Percentiles rank a stretch among this genome's conserved stretches.
Evolutionary conservation across 2,329 filamentous ascomycete species (phyloP).

Genomic region (Arthrinium phaeospermum): DNA sequence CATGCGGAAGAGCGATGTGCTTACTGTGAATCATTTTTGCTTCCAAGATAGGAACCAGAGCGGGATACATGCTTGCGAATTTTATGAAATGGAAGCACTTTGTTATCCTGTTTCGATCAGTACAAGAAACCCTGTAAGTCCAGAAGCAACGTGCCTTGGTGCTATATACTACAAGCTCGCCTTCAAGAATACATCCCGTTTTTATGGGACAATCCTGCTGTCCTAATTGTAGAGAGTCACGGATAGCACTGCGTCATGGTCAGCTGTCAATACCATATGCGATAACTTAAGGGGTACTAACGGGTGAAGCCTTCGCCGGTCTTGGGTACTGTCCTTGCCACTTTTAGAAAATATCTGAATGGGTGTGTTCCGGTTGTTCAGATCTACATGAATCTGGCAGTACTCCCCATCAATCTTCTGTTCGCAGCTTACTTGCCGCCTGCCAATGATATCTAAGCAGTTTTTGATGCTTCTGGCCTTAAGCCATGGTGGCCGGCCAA

Average conservation of each 20-base stretch:
- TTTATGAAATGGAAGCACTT: slow-evolving; percentile 78
- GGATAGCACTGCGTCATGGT: slow-evolving; percentile 55
- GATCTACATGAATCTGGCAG: slow-evolving; percentile 84
- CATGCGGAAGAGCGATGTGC: slow-evolving; percentile 31
- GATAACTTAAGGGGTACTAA: slow-evolving; percentile 35
- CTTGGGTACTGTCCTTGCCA: slow-evolving; percentile 83
- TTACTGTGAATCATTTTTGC: slow-evolving; percentile 70
- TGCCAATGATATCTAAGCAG: slow-evolving; percentile 68
- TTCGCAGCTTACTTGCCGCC: slow-evolving; percentile 73
- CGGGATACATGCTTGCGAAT: slow-evolving; percentile 81
- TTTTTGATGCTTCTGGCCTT: slow-evolving; percentile 77
- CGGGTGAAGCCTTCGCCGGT: slow-evolving; percentile 66
- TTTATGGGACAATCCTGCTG: slow-evolving; percentile 62
- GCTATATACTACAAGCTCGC: slow-evolving; percentile 81
- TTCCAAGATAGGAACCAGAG: slow-evolving; percentile 73
- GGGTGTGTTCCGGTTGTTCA: slow-evolving; percentile 54
- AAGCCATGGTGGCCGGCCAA: slow-evolving; percentile 67
- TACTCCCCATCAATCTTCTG: slow-evolving; percentile 89
- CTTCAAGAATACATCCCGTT: slow-evolving; percentile 77
- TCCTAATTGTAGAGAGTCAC: slow-evolving; percentile 68
- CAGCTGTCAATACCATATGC: neutral
- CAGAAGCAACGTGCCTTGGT: slow-evolving; percentile 52
- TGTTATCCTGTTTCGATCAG: slow-evolving; percentile 49
- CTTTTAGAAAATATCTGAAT: slow-evolving; percentile 92
- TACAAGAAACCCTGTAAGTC: slow-evolving; percentile 28